These are phyloP conservation scores for Eragrostis nindensis DNA, from an alignment of 176 grass and related monocot species.

Conservation along the genomic window DNA sequence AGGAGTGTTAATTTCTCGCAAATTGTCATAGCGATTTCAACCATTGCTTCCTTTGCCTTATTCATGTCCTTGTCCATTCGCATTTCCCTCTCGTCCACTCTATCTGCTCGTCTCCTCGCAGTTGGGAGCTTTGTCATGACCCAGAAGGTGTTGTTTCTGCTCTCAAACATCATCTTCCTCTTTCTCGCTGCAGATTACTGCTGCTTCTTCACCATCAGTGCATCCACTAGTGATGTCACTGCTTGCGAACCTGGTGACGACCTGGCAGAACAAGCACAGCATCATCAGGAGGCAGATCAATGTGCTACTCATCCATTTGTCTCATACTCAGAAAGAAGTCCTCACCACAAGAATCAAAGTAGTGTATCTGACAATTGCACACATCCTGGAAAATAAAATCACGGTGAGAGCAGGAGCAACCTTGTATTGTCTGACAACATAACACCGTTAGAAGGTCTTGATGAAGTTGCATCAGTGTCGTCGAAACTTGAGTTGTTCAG, in stretches of 20 bases:
- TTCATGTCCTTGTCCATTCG: not conserved
- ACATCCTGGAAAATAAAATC: not conserved
- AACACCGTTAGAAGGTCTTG: not conserved
- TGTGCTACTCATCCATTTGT: not conserved
- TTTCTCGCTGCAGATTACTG: constrained; percentile 35
- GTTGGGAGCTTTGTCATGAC: not conserved
- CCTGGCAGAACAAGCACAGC: not conserved
- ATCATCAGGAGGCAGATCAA: not conserved
- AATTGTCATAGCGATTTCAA: not conserved
- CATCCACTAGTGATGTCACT: not conserved
- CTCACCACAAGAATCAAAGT: too few relatives aligned
- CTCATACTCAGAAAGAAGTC: not conserved
- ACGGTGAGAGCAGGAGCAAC: not conserved
- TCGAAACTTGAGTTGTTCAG: not conserved
- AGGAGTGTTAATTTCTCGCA: not conserved
- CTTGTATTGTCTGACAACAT: not conserved
- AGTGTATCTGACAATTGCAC: not conserved
- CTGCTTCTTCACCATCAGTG: not conserved
- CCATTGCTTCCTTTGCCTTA: constrained; percentile 7
- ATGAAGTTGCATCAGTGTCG: not conserved
- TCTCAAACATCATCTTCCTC: constrained; percentile 41
- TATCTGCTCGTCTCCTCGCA: constrained; percentile 13
- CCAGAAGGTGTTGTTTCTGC: constrained; percentile 34
- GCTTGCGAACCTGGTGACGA: not conserved
- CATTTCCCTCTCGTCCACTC: not conserved